Percentiles rank a stretch among this genome's conserved stretches.
phyloP scores from a whole-genome alignment of 1,139 yeast species.

The Blastobotrys elegans region DNA sequence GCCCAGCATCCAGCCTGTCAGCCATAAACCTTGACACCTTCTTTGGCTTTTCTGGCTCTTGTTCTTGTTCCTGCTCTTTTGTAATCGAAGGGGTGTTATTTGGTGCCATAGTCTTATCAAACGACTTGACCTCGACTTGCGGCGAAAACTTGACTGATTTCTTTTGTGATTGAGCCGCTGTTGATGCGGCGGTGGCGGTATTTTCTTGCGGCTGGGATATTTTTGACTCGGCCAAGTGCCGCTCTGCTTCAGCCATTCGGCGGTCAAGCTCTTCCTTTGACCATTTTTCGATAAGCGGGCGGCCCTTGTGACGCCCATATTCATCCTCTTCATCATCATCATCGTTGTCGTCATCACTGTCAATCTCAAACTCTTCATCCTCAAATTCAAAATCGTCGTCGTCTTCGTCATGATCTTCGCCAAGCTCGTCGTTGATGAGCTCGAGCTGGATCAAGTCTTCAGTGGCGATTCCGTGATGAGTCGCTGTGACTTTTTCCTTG shows the following conservation, averaged over 20 bases:
- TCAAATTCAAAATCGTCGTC: too few relatives aligned
- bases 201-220: background rate
- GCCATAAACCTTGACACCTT: constrained; percentile 33
- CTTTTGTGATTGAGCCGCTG: constrained; percentile 10
- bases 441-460: constrained; percentile 52
- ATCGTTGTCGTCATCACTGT: constrained; percentile 39
- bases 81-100: background rate
- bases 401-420: constrained; percentile 37
- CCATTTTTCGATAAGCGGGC: background rate
- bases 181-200: background rate
- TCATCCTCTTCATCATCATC: constrained; percentile 38
- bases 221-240: background rate
- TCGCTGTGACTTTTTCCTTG: background rate
- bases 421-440: constrained; percentile 50
- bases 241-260: constrained; percentile 9
- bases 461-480: constrained; percentile 35
- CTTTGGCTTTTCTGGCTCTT: constrained; percentile 22
- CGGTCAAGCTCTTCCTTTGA: constrained; percentile 10
- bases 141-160: constrained; percentile 32
- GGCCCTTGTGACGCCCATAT: constrained; percentile 32
- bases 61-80: constrained; percentile 10
- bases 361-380: constrained; percentile 37
- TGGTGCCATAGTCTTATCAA: constrained; percentile 19
- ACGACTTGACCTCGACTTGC: constrained; percentile 33
- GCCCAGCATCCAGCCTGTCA: constrained; percentile 18